Evolutionary conservation across 768 basidiomycete genomes (phyloP).

Genomic region (Leucocoprinus leucothites): DNA sequence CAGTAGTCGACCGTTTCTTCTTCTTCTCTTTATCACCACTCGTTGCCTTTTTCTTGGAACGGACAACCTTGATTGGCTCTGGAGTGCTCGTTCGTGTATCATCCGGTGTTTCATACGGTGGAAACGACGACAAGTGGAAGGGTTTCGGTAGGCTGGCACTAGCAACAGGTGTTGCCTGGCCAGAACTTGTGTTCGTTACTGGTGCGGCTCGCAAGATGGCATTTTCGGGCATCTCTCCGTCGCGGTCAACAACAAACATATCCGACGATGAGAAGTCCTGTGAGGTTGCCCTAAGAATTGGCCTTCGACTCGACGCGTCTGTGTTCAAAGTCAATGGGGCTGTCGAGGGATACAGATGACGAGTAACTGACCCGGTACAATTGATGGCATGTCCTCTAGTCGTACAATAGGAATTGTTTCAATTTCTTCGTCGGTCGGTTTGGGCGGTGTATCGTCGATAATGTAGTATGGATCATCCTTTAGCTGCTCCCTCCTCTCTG

Average conservation of each 20-base stretch:
- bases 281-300: conserved; percentile 40
- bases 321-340: background rate
- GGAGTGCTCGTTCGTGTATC: conserved; percentile 49
- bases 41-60: conserved; percentile 63
- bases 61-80: conserved; percentile 74
- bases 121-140: conserved; percentile 39
- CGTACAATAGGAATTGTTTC: conserved; percentile 90
- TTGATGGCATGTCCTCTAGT: conserved; percentile 68
- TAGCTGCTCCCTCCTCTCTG: conserved; percentile 70
- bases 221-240: conserved; percentile 86
- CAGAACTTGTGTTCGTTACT: conserved; percentile 17
- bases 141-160: conserved; percentile 26
- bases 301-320: conserved; percentile 23
- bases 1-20: conserved; percentile 38
- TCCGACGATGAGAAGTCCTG: conserved; percentile 35
- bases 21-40: conserved; percentile 43
- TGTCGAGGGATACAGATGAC: background rate
- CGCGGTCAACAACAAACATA: conserved; percentile 66
- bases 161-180: conserved; percentile 15
- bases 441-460: conserved; percentile 53
- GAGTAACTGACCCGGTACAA: conserved; percentile 26
- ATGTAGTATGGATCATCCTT: conserved; percentile 93
- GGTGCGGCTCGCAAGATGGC: conserved; percentile 28
- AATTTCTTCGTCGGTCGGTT: conserved; percentile 51
- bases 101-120: conserved; percentile 50